Percentiles rank a stretch among this genome's conserved stretches.
phyloP scores from a whole-genome alignment of 257 asterid genomes.

The Euphrasia confusa region DNA sequence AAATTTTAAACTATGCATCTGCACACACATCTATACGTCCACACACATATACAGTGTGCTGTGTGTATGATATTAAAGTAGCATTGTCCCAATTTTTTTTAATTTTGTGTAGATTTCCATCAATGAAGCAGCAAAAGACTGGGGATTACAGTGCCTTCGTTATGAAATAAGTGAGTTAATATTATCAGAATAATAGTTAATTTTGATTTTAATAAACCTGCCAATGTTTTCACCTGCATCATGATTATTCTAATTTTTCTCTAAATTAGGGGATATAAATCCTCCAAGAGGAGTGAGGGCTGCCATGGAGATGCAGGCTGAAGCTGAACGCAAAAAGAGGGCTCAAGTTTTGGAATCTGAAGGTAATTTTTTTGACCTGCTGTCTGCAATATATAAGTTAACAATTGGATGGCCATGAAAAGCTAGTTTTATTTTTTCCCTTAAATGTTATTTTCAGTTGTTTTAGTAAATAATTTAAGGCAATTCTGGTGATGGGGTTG shows the following conservation, averaged over 20 bases:
- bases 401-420: slow-evolving; percentile 1
- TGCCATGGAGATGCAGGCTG: slow-evolving; percentile 98
- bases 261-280: slow-evolving; percentile 72
- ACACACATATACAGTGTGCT: neutral
- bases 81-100: neutral
- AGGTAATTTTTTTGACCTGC: slow-evolving; percentile 39
- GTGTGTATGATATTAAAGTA: neutral
- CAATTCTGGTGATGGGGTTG: neutral
- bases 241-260: slow-evolving; percentile 15
- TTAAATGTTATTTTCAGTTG: neutral
- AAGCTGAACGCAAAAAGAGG: slow-evolving; percentile 93
- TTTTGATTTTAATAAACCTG: slow-evolving; percentile 15
- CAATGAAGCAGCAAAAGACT: slow-evolving; percentile 78
- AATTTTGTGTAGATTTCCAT: slow-evolving; percentile 55
- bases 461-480: neutral
- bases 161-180: slow-evolving; percentile 87
- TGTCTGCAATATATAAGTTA: slow-evolving; percentile 3
- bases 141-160: slow-evolving; percentile 93
- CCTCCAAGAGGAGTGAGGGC: slow-evolving; percentile 87
- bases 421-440: neutral
- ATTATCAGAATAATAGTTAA: slow-evolving; percentile 1
- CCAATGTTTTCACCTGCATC: slow-evolving; percentile 13
- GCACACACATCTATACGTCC: neutral
- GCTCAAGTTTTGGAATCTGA: slow-evolving; percentile 91
- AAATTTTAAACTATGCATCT: neutral